Base-by-base conservation (phyloP, 2,329 filamentous ascomycete species). In the Colletotrichum spaethianum region DNA sequence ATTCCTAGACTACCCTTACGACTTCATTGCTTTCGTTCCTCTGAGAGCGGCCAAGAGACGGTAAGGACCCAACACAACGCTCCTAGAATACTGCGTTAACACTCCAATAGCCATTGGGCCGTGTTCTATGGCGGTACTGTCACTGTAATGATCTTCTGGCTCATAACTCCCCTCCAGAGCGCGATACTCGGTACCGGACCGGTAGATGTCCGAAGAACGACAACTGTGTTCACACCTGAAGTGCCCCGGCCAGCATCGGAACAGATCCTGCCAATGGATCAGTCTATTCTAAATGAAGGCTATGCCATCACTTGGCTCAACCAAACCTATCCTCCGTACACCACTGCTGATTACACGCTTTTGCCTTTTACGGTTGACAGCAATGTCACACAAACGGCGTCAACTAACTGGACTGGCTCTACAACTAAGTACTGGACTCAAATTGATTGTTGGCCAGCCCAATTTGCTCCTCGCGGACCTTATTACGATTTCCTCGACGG, bases 61-160 rank as follows among this genome's bases (percentile, higher is more conserved):
- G 77, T 78, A 69, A 57, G 86, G 20, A 28, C 3, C 18, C 85
- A 68, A 83, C 84, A n/a, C 28, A 1, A 53, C 4, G 5, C 12
- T 11, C n/a, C 11, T 33, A 6, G 33, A 2, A n/a, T 14, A 40
- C 9, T n/a, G 33, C 9, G 16, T 12, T 55, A n/a, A n/a, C 28
- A 55, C n/a, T 9, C 8, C 23, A 3, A 28, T 36, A 87, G 85
- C 4, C 88, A 91, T 62, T 91, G 88, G 89, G 74, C 82, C 0
- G 86, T 89, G 0, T 87, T 90, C 55, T 83, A 83, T 18, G 82
- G 84, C 0, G 86, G 87, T 0, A 79, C 82, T 0, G 80, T 84
- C 0, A 84, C 89, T 74, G 78, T 91, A 0, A 55, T 89, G 0
- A 82, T 91, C 0, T 87, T 88, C 3, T 90, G 87, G 86, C 79